A percentile compares a stretch with the other conserved stretches of the same genome.
Conservation (phyloP, 352 stramenopile genomes). For the Phytophthora pluvialis region DNA sequence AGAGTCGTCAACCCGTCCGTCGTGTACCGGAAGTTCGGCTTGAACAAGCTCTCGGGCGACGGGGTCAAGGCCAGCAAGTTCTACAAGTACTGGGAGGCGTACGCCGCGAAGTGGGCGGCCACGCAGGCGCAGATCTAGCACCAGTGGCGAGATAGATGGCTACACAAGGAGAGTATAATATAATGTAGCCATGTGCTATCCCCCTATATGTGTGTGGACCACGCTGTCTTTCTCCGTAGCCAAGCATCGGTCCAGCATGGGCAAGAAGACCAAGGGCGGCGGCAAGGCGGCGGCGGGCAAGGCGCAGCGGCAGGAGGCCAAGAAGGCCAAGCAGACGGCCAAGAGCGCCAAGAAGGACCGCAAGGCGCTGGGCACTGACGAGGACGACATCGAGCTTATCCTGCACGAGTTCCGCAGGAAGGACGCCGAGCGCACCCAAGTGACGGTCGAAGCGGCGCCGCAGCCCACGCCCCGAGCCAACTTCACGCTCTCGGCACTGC, state of each 20-base stretch:
- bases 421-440: conserved; percentile 71
- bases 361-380: conserved; percentile 74
- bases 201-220: too few relatives aligned
- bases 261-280: conserved; percentile 66
- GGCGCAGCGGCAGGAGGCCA: conserved; percentile 75
- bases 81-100: background rate
- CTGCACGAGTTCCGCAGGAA: conserved; percentile 84
- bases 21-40: background rate
- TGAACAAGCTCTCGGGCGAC: background rate
- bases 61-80: conserved; percentile 5
- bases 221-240: background rate
- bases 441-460: conserved; percentile 52
- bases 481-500: conserved; percentile 79
- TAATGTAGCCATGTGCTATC: too few relatives aligned
- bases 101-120: background rate
- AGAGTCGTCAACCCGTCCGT: background rate
- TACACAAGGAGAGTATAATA: too few relatives aligned
- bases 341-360: conserved; percentile 83
- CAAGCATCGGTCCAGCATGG: conserved; percentile 44
- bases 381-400: conserved; percentile 86
- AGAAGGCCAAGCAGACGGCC: conserved; percentile 84
- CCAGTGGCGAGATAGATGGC: too few relatives aligned
- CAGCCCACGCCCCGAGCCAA: conserved; percentile 80
- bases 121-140: background rate
- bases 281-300: conserved; percentile 67